Evolutionary conservation across 2,329 filamentous ascomycete species (phyloP).

Genomic region (Cytospora chrysosperma): DNA sequence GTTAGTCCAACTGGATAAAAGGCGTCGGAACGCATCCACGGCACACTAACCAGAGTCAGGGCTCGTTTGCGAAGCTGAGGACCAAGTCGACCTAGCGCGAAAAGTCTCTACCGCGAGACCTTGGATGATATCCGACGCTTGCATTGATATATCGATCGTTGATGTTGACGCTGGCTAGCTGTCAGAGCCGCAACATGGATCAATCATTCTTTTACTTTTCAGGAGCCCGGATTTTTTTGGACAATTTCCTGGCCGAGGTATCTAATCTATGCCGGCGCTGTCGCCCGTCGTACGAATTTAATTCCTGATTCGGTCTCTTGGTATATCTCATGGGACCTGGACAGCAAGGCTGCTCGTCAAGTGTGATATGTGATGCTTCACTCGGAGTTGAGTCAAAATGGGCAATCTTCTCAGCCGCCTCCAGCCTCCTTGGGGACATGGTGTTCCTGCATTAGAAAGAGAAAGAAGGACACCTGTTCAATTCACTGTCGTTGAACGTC

Average conservation of each 20-base stretch:
- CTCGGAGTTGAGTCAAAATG: too few relatives aligned
- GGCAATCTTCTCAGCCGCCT: too few relatives aligned
- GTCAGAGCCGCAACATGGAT: neutral
- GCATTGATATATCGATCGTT: neutral
- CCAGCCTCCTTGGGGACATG: too few relatives aligned
- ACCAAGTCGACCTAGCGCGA: neutral
- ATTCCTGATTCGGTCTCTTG: neutral
- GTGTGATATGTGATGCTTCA: neutral
- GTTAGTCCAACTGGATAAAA: neutral
- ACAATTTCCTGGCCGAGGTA: neutral
- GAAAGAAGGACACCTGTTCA: too few relatives aligned
- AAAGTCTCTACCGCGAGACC: neutral
- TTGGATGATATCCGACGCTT: neutral
- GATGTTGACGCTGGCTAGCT: neutral
- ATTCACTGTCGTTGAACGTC: too few relatives aligned
- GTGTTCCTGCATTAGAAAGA: too few relatives aligned
- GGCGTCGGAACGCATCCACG: neutral
- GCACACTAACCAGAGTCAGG: neutral
- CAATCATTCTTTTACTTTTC: too few relatives aligned
- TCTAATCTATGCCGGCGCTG: neutral
- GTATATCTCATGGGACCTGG: neutral
- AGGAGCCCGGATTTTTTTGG: too few relatives aligned
- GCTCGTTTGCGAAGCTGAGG: neutral
- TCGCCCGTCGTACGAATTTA: neutral
- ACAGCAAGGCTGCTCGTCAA: neutral